Evolutionary conservation across 2,329 filamentous ascomycete genomes (phyloP).

Genomic region (Alternaria novae-zelandiae): DNA sequence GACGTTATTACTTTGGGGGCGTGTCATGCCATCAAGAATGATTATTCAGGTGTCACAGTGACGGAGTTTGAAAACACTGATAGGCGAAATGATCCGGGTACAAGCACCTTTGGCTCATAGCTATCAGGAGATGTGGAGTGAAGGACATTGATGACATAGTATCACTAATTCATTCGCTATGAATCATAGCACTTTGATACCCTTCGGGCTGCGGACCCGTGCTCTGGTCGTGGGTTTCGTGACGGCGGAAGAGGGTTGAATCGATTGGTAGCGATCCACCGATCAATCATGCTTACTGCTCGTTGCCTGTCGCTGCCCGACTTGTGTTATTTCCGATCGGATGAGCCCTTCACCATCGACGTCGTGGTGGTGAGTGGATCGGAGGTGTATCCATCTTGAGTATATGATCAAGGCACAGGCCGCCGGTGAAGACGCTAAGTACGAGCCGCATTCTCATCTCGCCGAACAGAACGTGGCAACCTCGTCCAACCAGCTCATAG

Average conservation of each 20-base stretch:
- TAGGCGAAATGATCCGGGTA: background rate
- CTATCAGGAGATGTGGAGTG: background rate
- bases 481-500: conserved; percentile 3
- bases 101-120: background rate
- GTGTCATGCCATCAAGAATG: background rate
- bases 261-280: background rate
- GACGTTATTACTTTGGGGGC: too few species aligned
- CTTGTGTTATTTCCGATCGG: background rate
- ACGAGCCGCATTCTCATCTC: background rate
- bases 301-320: background rate
- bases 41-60: background rate
- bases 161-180: background rate
- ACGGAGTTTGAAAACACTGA: background rate
- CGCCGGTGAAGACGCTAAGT: background rate
- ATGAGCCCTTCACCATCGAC: background rate
- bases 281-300: background rate
- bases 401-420: background rate
- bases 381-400: background rate
- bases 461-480: background rate
- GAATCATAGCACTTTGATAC: background rate
- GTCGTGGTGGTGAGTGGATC: background rate
- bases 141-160: background rate
- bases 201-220: background rate
- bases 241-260: background rate
- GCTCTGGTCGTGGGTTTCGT: background rate